Base-by-base conservation (phyloP, 306 rosid species). In the Gastrolobium bilobum region DNA sequence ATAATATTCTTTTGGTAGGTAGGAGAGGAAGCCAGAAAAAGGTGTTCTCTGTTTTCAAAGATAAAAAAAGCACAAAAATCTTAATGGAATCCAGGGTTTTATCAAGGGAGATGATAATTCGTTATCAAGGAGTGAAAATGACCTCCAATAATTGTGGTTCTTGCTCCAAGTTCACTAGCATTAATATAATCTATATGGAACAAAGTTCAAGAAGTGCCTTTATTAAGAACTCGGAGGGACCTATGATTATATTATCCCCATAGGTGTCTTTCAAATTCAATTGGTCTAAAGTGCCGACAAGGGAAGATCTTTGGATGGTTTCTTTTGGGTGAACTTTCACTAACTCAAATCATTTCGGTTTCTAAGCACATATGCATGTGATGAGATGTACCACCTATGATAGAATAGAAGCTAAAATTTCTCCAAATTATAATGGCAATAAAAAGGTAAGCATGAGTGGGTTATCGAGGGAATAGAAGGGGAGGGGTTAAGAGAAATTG, bases 161-260 rank as follows among this genome's bases (percentile, higher is more conserved):
- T 79, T 38, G 10, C 71, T 42, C 59, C 88, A 78, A 67, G 42
- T 73, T 65, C 51, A 39, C 34, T 5, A 30, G 33, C 70, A 75
- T 67, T 40, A 43, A 59, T 68, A 68, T 77, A 60, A 13, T 79
- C 71, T 84, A 84, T 65, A 68, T 67, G 82, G 52, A 80, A 58
- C 82, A 87, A 79, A 66, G 77, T 82, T 90, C 86, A 90, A 75
- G 79, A 71, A 77, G 56, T 14, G 66, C 86, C 89, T 85, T 87
- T 89, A 62, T 38, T 40, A 71, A 77, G 61, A 66, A 75, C 33
- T 71, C 50, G 48, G 38, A 44, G 35, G 40, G 43, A 1, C 54
- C 54, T 9, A 14, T 13, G 57, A n/a, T n/a, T 4, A n/a, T n/a
- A 51, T 51, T 51, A 51, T 51, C 29, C 39, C 57, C 57, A 51